Conservation (phyloP, 495 filamentous ascomycete species). For the Daldinia childiae region DNA sequence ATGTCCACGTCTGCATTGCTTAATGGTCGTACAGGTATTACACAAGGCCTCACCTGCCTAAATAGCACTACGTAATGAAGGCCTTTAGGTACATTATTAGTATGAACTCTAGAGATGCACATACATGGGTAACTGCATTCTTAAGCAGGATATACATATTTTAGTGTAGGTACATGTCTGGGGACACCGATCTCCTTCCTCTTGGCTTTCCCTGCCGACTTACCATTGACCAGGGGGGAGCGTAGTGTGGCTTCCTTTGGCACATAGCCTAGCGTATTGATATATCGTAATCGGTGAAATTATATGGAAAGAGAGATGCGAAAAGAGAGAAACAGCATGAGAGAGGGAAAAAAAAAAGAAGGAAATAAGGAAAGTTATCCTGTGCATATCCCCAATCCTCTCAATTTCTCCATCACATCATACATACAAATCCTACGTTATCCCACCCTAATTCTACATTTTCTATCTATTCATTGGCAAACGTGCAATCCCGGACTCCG, state of each 20-base stretch:
- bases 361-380: constrained; percentile 11
- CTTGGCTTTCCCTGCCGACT: neutral
- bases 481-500: constrained; percentile 18
- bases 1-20: neutral
- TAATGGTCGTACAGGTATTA: neutral
- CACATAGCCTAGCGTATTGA: neutral
- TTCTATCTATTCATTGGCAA: constrained; percentile 33
- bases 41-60: neutral
- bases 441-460: constrained; percentile 28
- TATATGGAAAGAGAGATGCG: constrained; percentile 7
- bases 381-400: neutral
- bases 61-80: neutral
- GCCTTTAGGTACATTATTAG: neutral
- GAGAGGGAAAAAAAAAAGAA: neutral
- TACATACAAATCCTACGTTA: constrained; percentile 36
- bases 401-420: constrained; percentile 4
- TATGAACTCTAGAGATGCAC: neutral
- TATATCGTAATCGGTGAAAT: constrained; percentile 18
- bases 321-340: neutral
- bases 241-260: neutral
- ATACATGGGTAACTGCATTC: neutral
- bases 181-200: neutral
- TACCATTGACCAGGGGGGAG: neutral
- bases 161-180: neutral
- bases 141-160: neutral